Percentiles rank a stretch among this genome's conserved stretches.
Conservation (phyloP, 768 basidiomycete species). For the Lentinula lateritia region DNA sequence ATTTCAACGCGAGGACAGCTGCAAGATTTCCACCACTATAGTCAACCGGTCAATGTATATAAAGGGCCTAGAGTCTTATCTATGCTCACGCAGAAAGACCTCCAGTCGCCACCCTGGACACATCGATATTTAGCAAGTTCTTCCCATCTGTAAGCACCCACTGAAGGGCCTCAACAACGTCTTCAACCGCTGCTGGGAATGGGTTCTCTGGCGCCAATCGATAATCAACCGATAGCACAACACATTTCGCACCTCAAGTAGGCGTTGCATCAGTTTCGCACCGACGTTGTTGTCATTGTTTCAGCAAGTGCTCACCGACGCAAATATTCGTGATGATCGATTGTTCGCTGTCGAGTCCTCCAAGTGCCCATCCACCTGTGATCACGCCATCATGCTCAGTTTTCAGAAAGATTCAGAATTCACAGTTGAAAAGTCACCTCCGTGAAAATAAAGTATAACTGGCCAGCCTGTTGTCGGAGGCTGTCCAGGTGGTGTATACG, state of each 20-base stretch:
- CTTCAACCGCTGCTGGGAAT: slow-evolving; percentile 68
- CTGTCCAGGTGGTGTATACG: slow-evolving; percentile 55
- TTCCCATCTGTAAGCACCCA: slow-evolving; percentile 54
- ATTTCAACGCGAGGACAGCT: slow-evolving; percentile 59
- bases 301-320: slow-evolving; percentile 32
- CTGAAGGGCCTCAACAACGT: slow-evolving; percentile 56
- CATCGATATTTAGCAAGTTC: slow-evolving; percentile 40
- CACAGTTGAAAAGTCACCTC: slow-evolving; percentile 33
- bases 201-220: slow-evolving; percentile 66
- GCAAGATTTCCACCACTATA: slow-evolving; percentile 67
- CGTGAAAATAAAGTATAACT: slow-evolving; percentile 69
- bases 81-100: slow-evolving; percentile 59
- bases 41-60: neutral
- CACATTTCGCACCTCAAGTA: slow-evolving; percentile 48
- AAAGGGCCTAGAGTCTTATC: neutral
- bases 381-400: neutral
- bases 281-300: neutral
- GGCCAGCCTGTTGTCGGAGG: slow-evolving; percentile 61
- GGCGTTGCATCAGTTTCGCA: neutral
- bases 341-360: slow-evolving; percentile 53
- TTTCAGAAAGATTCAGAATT: neutral
- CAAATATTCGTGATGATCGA: slow-evolving; percentile 58
- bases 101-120: slow-evolving; percentile 54
- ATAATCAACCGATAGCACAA: slow-evolving; percentile 68
- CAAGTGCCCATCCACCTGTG: slow-evolving; percentile 73